Evolutionary conservation across 2,329 filamentous ascomycete genomes (phyloP), one percentile per base, ranked within the genome.

Genomic region (Akanthomyces muscarius): DNA sequence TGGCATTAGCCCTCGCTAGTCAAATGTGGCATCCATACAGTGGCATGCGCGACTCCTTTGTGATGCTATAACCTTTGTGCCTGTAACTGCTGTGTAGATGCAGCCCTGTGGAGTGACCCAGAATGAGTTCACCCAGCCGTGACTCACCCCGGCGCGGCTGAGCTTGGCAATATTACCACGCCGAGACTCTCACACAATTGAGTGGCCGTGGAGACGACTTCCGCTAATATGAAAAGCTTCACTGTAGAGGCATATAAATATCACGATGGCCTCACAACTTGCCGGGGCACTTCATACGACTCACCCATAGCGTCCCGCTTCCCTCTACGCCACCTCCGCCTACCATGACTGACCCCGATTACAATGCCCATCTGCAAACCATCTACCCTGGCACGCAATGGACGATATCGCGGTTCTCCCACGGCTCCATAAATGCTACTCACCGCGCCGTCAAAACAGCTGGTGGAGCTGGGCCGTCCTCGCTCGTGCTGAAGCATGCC

Each of bases 401-500:
- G 59, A 42, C 36, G 11, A n/a, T 47, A 21, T 28, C 42, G 30
- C 59, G 51, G 2, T 54, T 30, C 41, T 50, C 59, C 25, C 61
- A 57, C 45, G 61, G 61, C 25, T 63, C 61, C 18, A 63, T 41
- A n/a, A 63, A 63, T 28, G 48, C 61, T n/a, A 63, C 61, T n/a
- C 42, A 41, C 21, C 53, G 61, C 38, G 61, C 47, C 7, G 52
- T 28, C 23, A 63, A 63, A 16, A 45, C 30, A 16, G 21, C 25
- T 51, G 61, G 52, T 14, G 42, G 51, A 13, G 33, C 25, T 28
- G 61, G 61, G 14, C 61, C 61, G 21, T 6, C 52, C 6, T 63
- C 61, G 3, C 28, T 63, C 4, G 47, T 63, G 44, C 41, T 63
- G 16, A 63, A 63, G 28, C 61, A 63, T 38, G 61, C 61, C 4